phyloP scores from a whole-genome alignment of 345 rosid species.

The Arabidopsis thaliana region TAIR10.1 NC_003070.9:2259501-2260000 shows the following conservation, averaged over 20 bases:
- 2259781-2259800: conserved; percentile 4
- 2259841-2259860: neutral
- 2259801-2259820: neutral
- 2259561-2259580: conserved; percentile 74
- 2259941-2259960: neutral
- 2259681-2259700: neutral
- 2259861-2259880: neutral
- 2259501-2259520: conserved; percentile 63
- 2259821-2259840: neutral
- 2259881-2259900: conserved; percentile 10
- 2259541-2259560: conserved; percentile 65
- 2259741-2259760: too few relatives aligned
- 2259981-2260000: neutral
- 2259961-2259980: neutral
- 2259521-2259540: conserved; percentile 48
- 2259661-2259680: neutral
- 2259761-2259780: neutral
- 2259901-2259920: conserved; percentile 21
- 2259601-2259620: neutral
- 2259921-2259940: neutral
- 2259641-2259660: neutral
- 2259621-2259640: neutral
- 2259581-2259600: conserved; percentile 61
- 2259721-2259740: neutral
- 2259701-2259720: neutral